These are phyloP conservation scores for Huntiella moniliformis DNA, from an alignment of 2,329 filamentous ascomycete genomes.

Conservation along the genomic window DNA sequence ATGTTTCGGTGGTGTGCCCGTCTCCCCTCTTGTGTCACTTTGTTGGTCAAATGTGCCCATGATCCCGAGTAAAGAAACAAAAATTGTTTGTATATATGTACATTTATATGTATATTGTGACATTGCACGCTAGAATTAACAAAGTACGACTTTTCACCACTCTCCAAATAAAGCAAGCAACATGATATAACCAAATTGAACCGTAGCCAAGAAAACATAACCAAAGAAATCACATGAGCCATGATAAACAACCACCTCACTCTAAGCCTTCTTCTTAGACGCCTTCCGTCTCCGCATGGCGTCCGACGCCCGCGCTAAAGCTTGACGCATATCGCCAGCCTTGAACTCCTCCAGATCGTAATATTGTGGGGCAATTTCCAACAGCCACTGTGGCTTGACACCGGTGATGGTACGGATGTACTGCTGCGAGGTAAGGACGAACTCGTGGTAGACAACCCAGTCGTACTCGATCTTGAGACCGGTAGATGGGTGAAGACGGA, in stretches of 20 bases:
- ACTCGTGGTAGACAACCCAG: conserved; percentile 97
- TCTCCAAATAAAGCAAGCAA: neutral
- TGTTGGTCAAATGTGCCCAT: no score
- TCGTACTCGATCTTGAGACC: conserved; percentile 77
- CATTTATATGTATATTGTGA: no score
- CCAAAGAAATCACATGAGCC: neutral
- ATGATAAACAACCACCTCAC: neutral
- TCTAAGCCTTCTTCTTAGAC: conserved; percentile 23
- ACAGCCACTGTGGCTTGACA: conserved; percentile 81
- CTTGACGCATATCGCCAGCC: conserved; percentile 69
- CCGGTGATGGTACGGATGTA: conserved; percentile 89
- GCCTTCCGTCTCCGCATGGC: conserved; percentile 42
- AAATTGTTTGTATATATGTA: no score
- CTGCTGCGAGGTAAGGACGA: conserved; percentile 94
- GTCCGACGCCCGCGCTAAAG: conserved; percentile 36
- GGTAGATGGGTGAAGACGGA: conserved; percentile 83
- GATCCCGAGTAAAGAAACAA: no score
- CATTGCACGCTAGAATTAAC: no score
- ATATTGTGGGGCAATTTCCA: conserved; percentile 87
- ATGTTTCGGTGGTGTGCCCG: no score
- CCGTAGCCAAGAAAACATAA: neutral
- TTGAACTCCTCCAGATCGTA: conserved; percentile 72
- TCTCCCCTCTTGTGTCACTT: no score
- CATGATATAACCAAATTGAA: neutral
- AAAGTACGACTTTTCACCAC: neutral